Conservation (phyloP, 176 grass and related monocot genomes). For the Coix lacrymajobi region DNA sequence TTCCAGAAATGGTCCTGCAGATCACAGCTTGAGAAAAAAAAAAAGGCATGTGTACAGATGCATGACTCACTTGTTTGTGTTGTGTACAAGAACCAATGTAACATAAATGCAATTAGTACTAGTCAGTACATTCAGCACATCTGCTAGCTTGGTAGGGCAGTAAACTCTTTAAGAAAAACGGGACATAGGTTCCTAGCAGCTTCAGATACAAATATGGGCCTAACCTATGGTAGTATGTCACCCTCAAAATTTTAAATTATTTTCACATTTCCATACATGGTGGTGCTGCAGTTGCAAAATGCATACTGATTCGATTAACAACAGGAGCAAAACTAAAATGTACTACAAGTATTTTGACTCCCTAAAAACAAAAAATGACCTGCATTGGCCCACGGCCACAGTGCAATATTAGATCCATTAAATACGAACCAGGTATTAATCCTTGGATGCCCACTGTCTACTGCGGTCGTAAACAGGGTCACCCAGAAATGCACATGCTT, state of each 20-base stretch:
- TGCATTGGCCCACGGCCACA: neutral
- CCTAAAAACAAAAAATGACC: neutral
- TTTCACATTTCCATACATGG: neutral
- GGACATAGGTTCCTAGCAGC: neutral
- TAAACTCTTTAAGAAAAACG: neutral
- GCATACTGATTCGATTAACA: neutral
- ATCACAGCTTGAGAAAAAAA: neutral
- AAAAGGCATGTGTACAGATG: neutral
- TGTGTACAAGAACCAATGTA: neutral
- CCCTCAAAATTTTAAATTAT: neutral
- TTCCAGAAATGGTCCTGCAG: neutral
- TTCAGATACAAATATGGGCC: neutral
- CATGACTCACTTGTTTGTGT: neutral
- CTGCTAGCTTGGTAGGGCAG: neutral
- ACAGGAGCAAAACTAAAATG: neutral
- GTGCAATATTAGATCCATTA: constrained; percentile 4
- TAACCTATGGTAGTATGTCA: neutral
- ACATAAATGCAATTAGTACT: neutral
- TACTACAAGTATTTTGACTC: neutral
- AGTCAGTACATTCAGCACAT: neutral
- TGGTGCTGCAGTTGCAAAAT: neutral
- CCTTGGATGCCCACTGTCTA: constrained; percentile 30
- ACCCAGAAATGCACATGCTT: constrained; percentile 37
- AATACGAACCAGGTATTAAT: constrained; percentile 29
- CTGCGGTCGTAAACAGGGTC: neutral